These are phyloP conservation scores for Agarophyton chilense DNA, from an alignment of 23 red algal species.

Conservation along the genomic window DNA sequence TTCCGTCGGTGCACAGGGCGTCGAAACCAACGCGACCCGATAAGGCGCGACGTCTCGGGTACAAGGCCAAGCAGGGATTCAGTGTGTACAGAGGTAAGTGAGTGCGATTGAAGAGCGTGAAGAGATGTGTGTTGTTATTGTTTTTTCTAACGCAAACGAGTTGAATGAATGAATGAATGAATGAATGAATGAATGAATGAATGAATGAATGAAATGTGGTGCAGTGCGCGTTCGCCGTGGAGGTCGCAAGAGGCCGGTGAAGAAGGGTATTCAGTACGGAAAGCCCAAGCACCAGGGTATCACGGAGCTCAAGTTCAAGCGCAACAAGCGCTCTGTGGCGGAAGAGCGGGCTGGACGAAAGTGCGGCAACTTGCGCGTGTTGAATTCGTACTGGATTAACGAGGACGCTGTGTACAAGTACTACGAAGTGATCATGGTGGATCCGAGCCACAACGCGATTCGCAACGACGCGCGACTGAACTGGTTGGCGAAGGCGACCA, in stretches of 20 bases:
- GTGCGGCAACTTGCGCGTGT: slow-evolving; percentile 96
- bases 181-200: too few relatives aligned
- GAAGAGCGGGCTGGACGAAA: slow-evolving; percentile 93
- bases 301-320: slow-evolving; percentile 94
- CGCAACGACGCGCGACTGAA: slow-evolving; percentile 88
- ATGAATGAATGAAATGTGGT: background rate
- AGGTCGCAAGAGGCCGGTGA: slow-evolving; percentile 94
- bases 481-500: slow-evolving; percentile 84
- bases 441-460: slow-evolving; percentile 93
- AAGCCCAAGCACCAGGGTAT: slow-evolving; percentile 99
- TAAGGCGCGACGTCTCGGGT: slow-evolving; percentile 93
- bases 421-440: slow-evolving; percentile 95
- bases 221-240: slow-evolving; percentile 95
- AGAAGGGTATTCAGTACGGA: slow-evolving; percentile 99
- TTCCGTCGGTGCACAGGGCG: slow-evolving; percentile 89
- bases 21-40: slow-evolving; percentile 90
- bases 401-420: slow-evolving; percentile 98
- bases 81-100: slow-evolving; percentile 87
- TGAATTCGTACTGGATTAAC: slow-evolving; percentile 99
- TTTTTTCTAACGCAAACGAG: background rate
- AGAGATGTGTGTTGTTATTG: background rate
- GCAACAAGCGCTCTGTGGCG: slow-evolving; percentile 96
- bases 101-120: background rate
- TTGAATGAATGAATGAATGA: too few relatives aligned
- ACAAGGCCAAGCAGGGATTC: slow-evolving; percentile 95